Conservation (phyloP, 2,329 filamentous ascomycete species). For the Myriosclerotinia curreyana region DNA sequence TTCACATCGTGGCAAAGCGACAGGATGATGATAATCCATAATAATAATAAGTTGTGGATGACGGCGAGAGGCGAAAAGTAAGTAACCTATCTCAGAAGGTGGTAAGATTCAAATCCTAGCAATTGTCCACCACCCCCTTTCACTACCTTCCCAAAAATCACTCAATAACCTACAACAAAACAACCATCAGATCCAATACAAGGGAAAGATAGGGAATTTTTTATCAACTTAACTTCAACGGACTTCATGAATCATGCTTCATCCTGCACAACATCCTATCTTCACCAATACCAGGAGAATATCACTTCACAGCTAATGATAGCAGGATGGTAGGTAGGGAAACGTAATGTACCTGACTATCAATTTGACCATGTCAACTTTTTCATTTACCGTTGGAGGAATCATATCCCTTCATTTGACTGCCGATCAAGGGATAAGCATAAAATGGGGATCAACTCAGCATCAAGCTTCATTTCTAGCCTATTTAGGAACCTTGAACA, state of each 20-base stretch:
- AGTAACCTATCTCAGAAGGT: slow-evolving; percentile 12
- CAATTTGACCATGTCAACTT: slow-evolving; percentile 7
- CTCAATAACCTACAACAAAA: background rate
- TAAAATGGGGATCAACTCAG: slow-evolving; percentile 3
- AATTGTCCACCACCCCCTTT: background rate
- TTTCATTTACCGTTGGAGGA: slow-evolving; percentile 3
- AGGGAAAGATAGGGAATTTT: background rate
- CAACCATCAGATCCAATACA: background rate
- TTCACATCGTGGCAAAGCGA: too few relatives aligned
- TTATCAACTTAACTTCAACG: background rate
- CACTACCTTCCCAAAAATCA: slow-evolving; percentile 12
- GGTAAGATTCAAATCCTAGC: background rate
- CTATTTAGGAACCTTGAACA: slow-evolving; percentile 7
- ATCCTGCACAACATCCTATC: slow-evolving; percentile 12
- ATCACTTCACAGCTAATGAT: background rate
- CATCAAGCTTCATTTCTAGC: slow-evolving; percentile 4
- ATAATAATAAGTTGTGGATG: background rate
- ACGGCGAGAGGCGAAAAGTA: slow-evolving; percentile 16
- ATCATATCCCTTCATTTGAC: slow-evolving; percentile 14
- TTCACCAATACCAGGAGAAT: background rate
- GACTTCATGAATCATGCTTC: too few relatives aligned
- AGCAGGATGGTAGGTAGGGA: background rate
- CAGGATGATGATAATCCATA: background rate
- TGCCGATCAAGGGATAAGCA: slow-evolving; percentile 19
- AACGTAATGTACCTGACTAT: slow-evolving; percentile 18